Conservation (phyloP, 75 land plant genomes). For the Ceratopteris richardii region DNA sequence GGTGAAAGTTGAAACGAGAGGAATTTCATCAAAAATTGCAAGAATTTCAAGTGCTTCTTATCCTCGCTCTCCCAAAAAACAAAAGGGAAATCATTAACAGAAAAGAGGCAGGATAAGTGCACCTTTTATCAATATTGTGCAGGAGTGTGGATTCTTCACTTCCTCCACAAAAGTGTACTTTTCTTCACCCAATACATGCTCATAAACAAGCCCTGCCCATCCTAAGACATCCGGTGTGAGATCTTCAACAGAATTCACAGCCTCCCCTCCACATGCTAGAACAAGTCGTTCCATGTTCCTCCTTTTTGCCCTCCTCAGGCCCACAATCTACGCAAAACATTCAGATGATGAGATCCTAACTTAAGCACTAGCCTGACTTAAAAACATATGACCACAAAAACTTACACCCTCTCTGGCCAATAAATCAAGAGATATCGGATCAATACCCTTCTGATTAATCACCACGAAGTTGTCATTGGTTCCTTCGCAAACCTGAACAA, state of each 20-base stretch:
- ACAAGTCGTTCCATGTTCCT: constrained; percentile 97
- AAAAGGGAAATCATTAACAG: too few relatives aligned
- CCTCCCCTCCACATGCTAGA: constrained; percentile 97
- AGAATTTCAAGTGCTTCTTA: too few relatives aligned
- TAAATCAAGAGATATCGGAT: constrained; percentile 89
- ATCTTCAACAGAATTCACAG: constrained; percentile 90
- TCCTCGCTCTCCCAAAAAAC: too few relatives aligned
- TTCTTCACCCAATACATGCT: constrained; percentile 96
- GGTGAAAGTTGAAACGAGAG: too few relatives aligned
- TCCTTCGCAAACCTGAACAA: constrained; percentile 76
- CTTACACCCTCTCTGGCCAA: constrained; percentile 92
- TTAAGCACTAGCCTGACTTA: too few relatives aligned
- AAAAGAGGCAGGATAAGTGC: too few relatives aligned
- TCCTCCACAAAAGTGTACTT: constrained; percentile 97
- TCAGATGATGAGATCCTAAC: constrained; percentile 4
- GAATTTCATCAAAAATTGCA: too few relatives aligned
- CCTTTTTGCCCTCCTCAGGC: constrained; percentile 88
- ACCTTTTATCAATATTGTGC: constrained; percentile 94
- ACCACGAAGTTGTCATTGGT: constrained; percentile 85
- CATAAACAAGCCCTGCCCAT: constrained; percentile 96
- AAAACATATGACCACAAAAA: too few relatives aligned
- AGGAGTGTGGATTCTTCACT: constrained; percentile 92
- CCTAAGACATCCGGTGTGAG: constrained; percentile 82
- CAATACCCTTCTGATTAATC: constrained; percentile 97
- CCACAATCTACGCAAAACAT: constrained; percentile 57